Base-by-base conservation (phyloP, 2,329 filamentous ascomycete species). In the Leptosphaerulina australis region DNA sequence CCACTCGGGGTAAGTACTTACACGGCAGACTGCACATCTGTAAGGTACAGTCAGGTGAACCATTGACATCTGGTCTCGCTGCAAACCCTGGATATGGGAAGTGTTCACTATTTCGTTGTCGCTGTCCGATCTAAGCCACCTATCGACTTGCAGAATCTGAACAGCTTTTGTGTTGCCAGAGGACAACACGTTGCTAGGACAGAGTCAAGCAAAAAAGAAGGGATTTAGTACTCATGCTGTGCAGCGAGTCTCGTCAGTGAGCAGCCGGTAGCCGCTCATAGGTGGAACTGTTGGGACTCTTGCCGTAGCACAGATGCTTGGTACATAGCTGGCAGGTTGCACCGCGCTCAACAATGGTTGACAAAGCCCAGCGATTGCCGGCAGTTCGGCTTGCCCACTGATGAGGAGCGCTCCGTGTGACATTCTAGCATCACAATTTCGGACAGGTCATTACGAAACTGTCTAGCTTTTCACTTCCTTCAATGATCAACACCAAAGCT, bases 231-330 rank as follows among this genome's bases (percentile, higher is more conserved):
- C 40, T 47, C 22, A 57, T 59, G 63, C 35, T 52, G 63, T 69
- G 60, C 56, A 36, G 52, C 55, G 51, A 57, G 24, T 50, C 53
- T 58, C 21, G 22, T 38, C 43, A 47, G 49, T 50, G 29, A 66
- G 48, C 53, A 52, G 50, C 51, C 48, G 44, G 53, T 55, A 59
- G 46, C 54, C 49, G 56, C 49, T 45, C 47, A 38, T 58, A 56
- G 49, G 63, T 69, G 59, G 53, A 56, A 69, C 63, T 68, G 64
- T 69, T 70, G 67, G 56, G 60, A 50, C 46, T 46, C 55, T 55
- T 33, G 31, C 50, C 39, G 66, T 69, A 46, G 40, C 56, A 67
- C 64, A 55, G 33, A 52, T 51, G 58, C 58, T 50, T 51, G 36
- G 36, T 46, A 43, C 36, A 31, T 51, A 40, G 48, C 48, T 46